Evolutionary conservation across 2,329 filamentous ascomycete species (phyloP).

Genomic region (Raffaelea ambrosiae): DNA sequence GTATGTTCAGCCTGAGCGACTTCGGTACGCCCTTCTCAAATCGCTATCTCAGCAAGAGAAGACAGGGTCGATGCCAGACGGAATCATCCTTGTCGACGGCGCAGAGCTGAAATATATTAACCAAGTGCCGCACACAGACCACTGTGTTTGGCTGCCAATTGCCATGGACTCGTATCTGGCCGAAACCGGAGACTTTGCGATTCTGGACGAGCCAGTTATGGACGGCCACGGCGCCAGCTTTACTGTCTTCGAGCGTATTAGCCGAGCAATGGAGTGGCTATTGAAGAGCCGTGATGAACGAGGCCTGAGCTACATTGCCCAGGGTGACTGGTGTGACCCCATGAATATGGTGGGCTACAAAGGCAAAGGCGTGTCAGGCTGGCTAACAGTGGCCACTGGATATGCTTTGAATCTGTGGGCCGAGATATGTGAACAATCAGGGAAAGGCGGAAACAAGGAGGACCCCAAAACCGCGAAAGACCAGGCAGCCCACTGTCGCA

Average conservation of each 20-base stretch:
- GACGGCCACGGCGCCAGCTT: constrained; percentile 34
- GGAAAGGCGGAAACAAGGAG: constrained; percentile 1
- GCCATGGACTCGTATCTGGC: constrained; percentile 45
- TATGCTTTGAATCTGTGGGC: constrained; percentile 47
- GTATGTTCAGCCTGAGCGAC: constrained; percentile 41
- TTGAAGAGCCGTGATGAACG: constrained; percentile 40
- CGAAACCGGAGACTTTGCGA: constrained; percentile 44
- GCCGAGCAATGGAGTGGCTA: constrained; percentile 50
- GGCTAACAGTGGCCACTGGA: constrained; percentile 47
- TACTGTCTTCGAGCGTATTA: constrained; percentile 46
- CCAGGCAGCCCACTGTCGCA: constrained; percentile 34
- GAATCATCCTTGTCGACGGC: constrained; percentile 42
- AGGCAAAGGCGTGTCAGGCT: constrained; percentile 48
- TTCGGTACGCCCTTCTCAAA: constrained; percentile 38
- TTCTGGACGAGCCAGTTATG: constrained; percentile 35
- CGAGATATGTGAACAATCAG: constrained; percentile 34
- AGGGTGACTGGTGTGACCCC: constrained; percentile 53
- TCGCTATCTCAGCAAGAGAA: constrained; percentile 44
- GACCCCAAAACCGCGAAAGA: not conserved
- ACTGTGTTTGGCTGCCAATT: constrained; percentile 50
- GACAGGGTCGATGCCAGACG: constrained; percentile 49
- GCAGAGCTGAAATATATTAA: constrained; percentile 54
- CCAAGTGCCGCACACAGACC: constrained; percentile 51
- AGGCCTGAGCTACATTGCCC: constrained; percentile 47
- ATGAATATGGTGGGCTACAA: constrained; percentile 57